These are phyloP conservation scores for Thelonectria discophora DNA, from an alignment of 2,329 filamentous ascomycete genomes.

Conservation along the genomic window DNA sequence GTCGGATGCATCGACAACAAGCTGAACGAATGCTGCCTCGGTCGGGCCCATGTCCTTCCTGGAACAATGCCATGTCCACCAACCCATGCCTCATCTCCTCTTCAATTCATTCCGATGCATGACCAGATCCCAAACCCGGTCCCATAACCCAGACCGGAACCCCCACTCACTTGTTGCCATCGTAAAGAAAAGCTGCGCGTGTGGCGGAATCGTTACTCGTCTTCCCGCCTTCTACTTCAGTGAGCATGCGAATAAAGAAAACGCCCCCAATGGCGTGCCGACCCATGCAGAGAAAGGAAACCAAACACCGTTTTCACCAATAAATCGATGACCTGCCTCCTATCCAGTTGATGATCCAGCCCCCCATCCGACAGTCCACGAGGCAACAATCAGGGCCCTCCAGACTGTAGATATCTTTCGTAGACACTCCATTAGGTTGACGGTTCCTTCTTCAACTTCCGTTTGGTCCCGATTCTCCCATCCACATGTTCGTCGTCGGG, in stretches of 20 bases:
- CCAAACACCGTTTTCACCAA: slow-evolving; percentile 32
- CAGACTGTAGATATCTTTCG: background rate
- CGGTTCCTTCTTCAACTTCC: slow-evolving; percentile 38
- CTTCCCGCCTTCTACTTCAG: slow-evolving; percentile 8
- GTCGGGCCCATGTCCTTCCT: slow-evolving; percentile 5
- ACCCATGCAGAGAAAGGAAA: slow-evolving; percentile 35
- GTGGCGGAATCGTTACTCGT: slow-evolving; percentile 9
- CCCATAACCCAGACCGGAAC: background rate
- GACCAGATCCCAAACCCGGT: slow-evolving; percentile 13
- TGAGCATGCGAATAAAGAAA: slow-evolving; percentile 31
- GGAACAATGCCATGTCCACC: background rate
- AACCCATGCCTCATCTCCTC: slow-evolving; percentile 10
- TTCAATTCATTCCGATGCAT: slow-evolving; percentile 14
- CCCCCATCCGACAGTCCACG: slow-evolving; percentile 20
- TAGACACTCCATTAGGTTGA: slow-evolving; percentile 1
- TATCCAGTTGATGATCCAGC: slow-evolving; percentile 27
- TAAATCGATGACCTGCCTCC: slow-evolving; percentile 35
- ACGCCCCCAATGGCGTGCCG: slow-evolving; percentile 26
- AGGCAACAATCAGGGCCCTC: slow-evolving; percentile 11
- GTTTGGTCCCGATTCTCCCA: slow-evolving; percentile 40
- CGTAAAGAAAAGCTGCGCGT: slow-evolving; percentile 22
- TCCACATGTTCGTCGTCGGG: slow-evolving; percentile 52
- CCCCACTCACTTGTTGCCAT: slow-evolving; percentile 19
- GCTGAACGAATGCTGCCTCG: background rate
- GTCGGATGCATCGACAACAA: slow-evolving; percentile 26